Base-by-base conservation (phyloP, 2,329 filamentous ascomycete genomes). In the Penicillium griseofulvum region DNA sequence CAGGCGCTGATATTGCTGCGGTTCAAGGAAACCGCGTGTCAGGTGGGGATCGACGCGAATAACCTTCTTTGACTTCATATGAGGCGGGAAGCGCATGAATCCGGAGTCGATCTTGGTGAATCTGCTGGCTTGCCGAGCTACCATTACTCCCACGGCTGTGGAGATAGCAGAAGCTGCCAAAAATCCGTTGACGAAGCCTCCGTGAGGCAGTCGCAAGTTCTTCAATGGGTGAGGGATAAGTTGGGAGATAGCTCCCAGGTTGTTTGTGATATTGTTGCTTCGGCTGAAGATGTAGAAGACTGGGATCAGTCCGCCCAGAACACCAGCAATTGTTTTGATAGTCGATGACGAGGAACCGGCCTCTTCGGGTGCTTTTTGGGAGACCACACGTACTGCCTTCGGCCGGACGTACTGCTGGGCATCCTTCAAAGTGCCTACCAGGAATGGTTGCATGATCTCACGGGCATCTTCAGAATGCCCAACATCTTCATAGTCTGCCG, bases 21-120 rank as follows among this genome's bases (percentile, higher is more conserved):
- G 72, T 31, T 82, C 75, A 22, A 84, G 71, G 67, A 80, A 80
- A 5, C 80, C 81, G 48, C 72, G 64, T 52, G 71, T 63, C 54
- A 71, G 63, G 24, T 79, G 72, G 2, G 73, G 69, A 38, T 79
- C 70, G 0, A 69, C 62, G 49, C 72, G 73, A 24, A 71, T 63
- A 19, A 69, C 58, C 58, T 70, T 77, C 5, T 71, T 68, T 33
- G 75, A 60, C 52, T 76, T 78, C 52, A 73, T 70, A 58, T 76
- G 76, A 56, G 12, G 76, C 69, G 58, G 34, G 67, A 62, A 64
- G 14, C 45, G 53, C 29, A 57, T 59, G 38, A 64, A 65, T 1
- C 63, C 63, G 7, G 63, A 63, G 16, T 64, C 54, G 24, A 64
- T 60, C 22, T 57, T 42, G 12, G 59, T 62, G 26, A 65, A 51